Evolutionary conservation across 176 grass and related monocot species (phyloP), one percentile per base, ranked within the genome.

Genomic region (Zea luxurians): DNA sequence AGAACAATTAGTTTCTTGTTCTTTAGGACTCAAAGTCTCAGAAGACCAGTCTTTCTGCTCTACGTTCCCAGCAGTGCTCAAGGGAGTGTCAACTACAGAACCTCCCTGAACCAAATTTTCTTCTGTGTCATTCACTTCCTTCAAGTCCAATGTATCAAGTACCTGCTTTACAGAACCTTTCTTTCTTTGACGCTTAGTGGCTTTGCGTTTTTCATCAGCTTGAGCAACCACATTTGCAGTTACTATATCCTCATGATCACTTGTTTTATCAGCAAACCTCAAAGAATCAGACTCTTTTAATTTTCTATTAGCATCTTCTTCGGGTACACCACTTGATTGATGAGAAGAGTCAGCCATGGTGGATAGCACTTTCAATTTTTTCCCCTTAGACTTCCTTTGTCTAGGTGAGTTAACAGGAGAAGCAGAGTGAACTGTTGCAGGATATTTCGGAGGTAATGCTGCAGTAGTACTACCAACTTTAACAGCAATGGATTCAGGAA

Each of bases 111-210:
- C 55, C 54, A 75, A 79, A 80, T 83, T 66, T 71, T 41, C 71
- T 66, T 67, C 54, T 1, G 35, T 43, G 64, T 50, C 47, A 84
- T 80, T 35, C 34, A 2, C 36, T 12, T 59, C 77, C 44, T 81
- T 64, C 16, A 85, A 66, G 13, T 84, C 59, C 43, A 80, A 49
- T 83, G 41, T 61, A 66, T 67, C 60, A 71, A 61, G 47, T 13
- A 50, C 72, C 59, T 81, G 54, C 77, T 90, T 84, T 42, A 43
- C 37, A 7, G 87, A 87, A 75, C 38, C 50, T 55, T 77, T 86
- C 75, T 82, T 93, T 66, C 73, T 71, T 68, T 34, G 45, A 75
- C 16, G 42, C 42, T 78, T 82, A 83, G 48, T 59, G 13, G 54
- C 57, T 78, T 78, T 88, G 75, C 11, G 35, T 73, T 85, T 86